Evolutionary conservation across 148 eudicot genomes (phyloP).

Genomic region (Euryodendron excelsum): DNA sequence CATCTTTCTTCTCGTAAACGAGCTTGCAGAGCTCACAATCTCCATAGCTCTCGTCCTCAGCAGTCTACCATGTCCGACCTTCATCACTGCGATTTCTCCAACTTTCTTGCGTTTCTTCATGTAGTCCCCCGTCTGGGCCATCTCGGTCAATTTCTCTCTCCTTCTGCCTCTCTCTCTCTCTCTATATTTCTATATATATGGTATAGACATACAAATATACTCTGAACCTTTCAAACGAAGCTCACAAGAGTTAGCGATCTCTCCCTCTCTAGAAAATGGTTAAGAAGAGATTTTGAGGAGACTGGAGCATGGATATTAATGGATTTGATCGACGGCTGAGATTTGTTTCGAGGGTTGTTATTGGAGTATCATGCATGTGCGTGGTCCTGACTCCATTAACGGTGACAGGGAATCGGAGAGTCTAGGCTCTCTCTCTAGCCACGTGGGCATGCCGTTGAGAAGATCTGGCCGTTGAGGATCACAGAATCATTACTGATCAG

Average conservation of each 20-base stretch:
- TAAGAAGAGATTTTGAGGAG: background rate
- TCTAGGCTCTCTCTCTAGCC: background rate
- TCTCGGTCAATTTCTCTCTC: background rate
- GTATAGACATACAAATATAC: background rate
- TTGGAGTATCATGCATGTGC: background rate
- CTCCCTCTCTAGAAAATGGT: background rate
- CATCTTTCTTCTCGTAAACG: slow-evolving; percentile 26
- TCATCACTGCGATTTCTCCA: background rate
- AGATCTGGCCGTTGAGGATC: slow-evolving; percentile 3
- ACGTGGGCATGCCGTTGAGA: slow-evolving; percentile 34
- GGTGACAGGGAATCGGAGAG: slow-evolving; percentile 14
- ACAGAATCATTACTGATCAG: background rate
- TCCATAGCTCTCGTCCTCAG: slow-evolving; percentile 11
- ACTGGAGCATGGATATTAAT: slow-evolving; percentile 6
- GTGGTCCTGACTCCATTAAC: slow-evolving; percentile 42
- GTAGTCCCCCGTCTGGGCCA: slow-evolving; percentile 7
- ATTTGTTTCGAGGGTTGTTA: slow-evolving; percentile 17
- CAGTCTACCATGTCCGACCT: background rate
- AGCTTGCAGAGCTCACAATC: slow-evolving; percentile 4
- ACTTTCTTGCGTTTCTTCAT: background rate
- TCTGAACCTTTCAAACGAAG: no score
- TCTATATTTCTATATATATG: background rate
- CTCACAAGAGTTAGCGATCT: no score
- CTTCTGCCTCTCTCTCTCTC: background rate
- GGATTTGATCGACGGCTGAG: slow-evolving; percentile 36